A percentile compares a stretch with the other conserved stretches of the same genome.
Evolutionary conservation across 139 green algal species (phyloP).

Genomic region (Zygnema circumcarinatum): DNA sequence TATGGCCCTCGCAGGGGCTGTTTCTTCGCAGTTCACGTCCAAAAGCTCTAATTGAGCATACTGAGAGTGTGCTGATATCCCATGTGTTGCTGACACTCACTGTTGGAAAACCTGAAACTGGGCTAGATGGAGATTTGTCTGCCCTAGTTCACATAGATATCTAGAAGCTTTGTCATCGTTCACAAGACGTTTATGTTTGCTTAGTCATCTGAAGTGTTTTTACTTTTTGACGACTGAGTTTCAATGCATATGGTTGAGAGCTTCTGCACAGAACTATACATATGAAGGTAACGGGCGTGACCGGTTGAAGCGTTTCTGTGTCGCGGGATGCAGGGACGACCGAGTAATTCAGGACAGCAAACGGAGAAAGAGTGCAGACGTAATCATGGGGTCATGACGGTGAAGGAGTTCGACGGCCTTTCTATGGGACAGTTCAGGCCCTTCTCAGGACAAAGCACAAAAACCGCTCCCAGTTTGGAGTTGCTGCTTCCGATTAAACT

Average conservation of each 20-base stretch:
- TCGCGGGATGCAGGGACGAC: not conserved
- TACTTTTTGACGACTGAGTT: not conserved
- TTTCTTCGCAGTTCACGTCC: too few relatives aligned
- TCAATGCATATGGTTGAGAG: not conserved
- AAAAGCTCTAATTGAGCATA: too few relatives aligned
- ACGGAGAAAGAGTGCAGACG: conserved; percentile 10
- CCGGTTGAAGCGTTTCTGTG: not conserved
- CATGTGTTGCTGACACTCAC: not conserved
- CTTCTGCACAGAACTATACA: too few relatives aligned
- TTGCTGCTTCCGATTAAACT: too few relatives aligned
- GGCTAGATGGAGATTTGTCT: not conserved
- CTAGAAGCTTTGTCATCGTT: not conserved
- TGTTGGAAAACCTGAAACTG: not conserved
- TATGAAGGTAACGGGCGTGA: too few relatives aligned
- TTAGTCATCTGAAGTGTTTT: not conserved
- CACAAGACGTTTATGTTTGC: too few relatives aligned
- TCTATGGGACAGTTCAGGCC: not conserved
- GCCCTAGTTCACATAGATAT: not conserved
- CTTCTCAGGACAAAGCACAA: not conserved
- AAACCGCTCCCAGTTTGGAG: not conserved
- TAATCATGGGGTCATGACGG: not conserved
- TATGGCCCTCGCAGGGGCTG: too few relatives aligned
- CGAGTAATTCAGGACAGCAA: conserved; percentile 5
- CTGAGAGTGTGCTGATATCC: too few relatives aligned
- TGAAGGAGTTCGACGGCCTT: not conserved